Evolutionary conservation across 2,329 filamentous ascomycete genomes (phyloP).

Genomic region (Microsporum audouinii): DNA sequence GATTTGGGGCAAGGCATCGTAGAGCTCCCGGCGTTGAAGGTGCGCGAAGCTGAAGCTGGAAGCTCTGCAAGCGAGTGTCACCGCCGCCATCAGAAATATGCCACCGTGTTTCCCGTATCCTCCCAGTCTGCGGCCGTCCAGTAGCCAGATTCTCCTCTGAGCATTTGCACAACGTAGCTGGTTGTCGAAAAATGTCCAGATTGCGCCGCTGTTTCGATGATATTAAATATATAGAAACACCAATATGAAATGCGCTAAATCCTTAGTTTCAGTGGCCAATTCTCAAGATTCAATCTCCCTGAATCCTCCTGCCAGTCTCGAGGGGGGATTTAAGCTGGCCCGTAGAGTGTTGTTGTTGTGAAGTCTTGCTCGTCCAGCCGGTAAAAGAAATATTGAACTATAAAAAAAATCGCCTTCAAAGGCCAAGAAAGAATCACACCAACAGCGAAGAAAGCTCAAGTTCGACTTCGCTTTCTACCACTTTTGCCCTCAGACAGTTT

Average conservation of each 20-base stretch:
- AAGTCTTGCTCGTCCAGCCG: neutral
- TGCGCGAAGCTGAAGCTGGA: neutral
- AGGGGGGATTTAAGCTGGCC: neutral
- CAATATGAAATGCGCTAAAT: neutral
- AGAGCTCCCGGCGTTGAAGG: neutral
- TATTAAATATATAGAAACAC: neutral
- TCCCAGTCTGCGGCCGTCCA: constrained; percentile 1
- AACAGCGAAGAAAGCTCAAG: neutral
- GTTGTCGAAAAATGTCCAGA: neutral
- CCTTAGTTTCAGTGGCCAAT: neutral
- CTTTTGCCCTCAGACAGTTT: neutral
- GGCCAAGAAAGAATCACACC: neutral
- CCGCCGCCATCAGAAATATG: constrained; percentile 3
- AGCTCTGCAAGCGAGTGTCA: neutral
- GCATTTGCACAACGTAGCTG: neutral
- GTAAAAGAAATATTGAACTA: neutral
- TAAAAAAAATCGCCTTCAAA: neutral
- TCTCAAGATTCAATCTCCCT: neutral
- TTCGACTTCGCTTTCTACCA: neutral
- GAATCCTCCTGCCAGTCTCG: neutral
- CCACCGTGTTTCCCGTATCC: neutral
- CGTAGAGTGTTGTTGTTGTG: neutral
- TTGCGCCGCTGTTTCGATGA: neutral
- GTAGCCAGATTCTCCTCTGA: neutral
- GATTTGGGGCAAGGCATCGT: neutral